Conservation (phyloP, 192 early-diverging fungal species). For the Backusella psychrophila region DNA sequence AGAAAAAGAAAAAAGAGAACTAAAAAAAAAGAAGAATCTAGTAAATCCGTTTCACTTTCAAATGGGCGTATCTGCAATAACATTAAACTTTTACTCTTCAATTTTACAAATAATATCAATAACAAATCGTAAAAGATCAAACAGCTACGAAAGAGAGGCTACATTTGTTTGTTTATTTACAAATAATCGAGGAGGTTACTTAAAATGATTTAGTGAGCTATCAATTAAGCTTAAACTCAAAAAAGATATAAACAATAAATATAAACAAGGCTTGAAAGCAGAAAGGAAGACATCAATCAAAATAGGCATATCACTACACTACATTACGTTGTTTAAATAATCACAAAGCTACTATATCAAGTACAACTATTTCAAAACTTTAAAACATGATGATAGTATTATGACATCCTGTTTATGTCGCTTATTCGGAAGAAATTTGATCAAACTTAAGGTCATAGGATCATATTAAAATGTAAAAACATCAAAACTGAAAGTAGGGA, state of each 20-base stretch:
- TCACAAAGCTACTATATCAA: background rate
- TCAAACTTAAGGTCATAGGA: background rate
- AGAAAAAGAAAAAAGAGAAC: background rate
- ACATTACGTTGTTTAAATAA: background rate
- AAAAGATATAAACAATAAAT: background rate
- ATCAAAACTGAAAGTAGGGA: background rate
- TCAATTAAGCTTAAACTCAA: background rate
- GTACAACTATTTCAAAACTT: background rate
- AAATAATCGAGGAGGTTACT: background rate
- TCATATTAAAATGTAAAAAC: background rate
- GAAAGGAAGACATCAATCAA: background rate
- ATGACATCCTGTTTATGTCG: background rate
- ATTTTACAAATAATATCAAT: background rate
- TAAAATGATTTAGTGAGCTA: background rate
- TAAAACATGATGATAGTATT: background rate
- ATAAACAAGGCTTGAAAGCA: background rate
- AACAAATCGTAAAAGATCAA: background rate
- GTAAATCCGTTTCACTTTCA: background rate
- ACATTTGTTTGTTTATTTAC: background rate
- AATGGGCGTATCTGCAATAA: background rate
- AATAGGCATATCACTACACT: background rate
- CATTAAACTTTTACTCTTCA: too few relatives aligned
- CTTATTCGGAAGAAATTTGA: background rate
- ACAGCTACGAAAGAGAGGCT: background rate
- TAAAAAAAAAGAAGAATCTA: background rate